Conservation (phyloP, 1,284 basidiomycete species). For the Pyrrhoderma noxium region DNA sequence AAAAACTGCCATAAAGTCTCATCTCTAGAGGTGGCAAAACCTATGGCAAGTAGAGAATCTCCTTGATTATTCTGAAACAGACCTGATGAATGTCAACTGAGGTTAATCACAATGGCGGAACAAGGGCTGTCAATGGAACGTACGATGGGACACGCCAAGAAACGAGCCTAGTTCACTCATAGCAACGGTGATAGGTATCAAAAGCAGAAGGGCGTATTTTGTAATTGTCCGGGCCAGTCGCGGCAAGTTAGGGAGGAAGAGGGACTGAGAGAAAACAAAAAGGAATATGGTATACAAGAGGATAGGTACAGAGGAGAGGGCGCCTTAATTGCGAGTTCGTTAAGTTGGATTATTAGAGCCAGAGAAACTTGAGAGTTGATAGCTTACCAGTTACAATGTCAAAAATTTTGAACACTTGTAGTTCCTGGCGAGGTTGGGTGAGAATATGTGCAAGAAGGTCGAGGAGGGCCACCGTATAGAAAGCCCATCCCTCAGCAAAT, state of each 20-base stretch:
- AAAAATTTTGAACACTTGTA: constrained; percentile 31
- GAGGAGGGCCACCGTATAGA: constrained; percentile 49
- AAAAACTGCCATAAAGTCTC: constrained; percentile 48
- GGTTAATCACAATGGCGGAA: too few species aligned
- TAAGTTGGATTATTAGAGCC: constrained; percentile 13
- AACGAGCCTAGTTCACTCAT: constrained; percentile 60
- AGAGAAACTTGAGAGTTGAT: not conserved
- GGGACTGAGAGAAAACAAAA: constrained; percentile 39
- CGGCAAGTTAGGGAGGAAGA: constrained; percentile 49
- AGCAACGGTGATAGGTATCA: constrained; percentile 47
- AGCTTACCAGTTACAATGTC: constrained; percentile 39
- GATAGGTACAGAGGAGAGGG: constrained; percentile 49
- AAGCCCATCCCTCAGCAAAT: constrained; percentile 51
- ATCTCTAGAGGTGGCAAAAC: constrained; percentile 33
- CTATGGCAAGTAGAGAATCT: constrained; percentile 30
- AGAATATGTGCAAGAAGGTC: constrained; percentile 53
- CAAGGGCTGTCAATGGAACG: constrained; percentile 22
- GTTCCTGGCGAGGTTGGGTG: constrained; percentile 39
- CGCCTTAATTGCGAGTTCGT: constrained; percentile 33
- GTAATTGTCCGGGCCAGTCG: constrained; percentile 37
- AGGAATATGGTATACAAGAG: constrained; percentile 50
- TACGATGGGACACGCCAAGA: constrained; percentile 50
- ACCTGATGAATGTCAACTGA: constrained; percentile 1
- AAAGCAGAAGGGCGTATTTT: constrained; percentile 40
- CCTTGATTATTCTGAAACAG: constrained; percentile 4